Base-by-base conservation (phyloP, 1,284 basidiomycete genomes). In the Marasmius oreades region DNA sequence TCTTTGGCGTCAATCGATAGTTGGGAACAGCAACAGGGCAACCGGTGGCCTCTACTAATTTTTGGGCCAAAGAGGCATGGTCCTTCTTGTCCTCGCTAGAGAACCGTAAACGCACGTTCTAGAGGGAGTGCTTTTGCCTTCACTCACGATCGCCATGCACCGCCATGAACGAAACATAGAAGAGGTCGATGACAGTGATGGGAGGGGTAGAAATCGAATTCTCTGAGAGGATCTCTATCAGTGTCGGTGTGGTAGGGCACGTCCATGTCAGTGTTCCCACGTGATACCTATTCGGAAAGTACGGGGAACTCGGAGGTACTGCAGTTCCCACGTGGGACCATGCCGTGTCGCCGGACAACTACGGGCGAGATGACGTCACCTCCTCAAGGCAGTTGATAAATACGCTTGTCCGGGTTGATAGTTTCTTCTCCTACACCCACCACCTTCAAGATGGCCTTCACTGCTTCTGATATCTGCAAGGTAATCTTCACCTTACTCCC, bases 101-200 rank as follows among this genome's bases (percentile, higher is more conserved):
- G 45, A 18, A n/a, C 33, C 16, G 45, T 42, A 2, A 36, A 8
- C n/a, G 34, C 22, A 20, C 10, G 36, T 31, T 33, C 22, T 26
- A 18, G 34, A 44, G n/a, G 20, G 48, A 34, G 43, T 54, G 23
- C 34, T 34, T 55, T 43, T n/a, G n/a, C n/a, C 36, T 47, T 23
- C 22, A 68, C 85, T 76, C 65, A 89, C 88, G 81, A 70, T 63
- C 82, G 74, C 90, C 90, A 92, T 34, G 90, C 90, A 39, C 90
- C 90, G 34, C 90, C 90, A 64, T 92, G 90, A 16, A 91, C 73
- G 63, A 88, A 90, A 59, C 80, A 79, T 55, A 86, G 62, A 57
- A 84, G 66, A 46, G 72, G 69, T 53, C 61, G 47, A 57, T n/a
- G 20, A 11, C 59, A 26, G 47, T 51, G 36, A 37, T 45, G 11